Percentiles rank a stretch among this genome's conserved stretches.
Evolutionary conservation across 495 filamentous ascomycete genomes (phyloP).

Genomic region (Neurospora sp.): DNA sequence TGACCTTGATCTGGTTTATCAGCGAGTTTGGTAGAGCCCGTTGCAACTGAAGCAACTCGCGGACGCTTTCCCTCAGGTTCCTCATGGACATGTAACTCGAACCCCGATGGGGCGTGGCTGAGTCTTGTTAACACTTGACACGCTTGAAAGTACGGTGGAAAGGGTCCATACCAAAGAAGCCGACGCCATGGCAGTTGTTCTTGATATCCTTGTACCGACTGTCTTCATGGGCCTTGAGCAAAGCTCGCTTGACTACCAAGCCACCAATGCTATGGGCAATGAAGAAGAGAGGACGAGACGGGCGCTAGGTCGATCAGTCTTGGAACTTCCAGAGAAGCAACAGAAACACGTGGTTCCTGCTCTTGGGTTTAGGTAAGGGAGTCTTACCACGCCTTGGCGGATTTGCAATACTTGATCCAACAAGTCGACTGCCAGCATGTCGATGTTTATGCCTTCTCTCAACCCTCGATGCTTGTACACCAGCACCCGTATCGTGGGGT

Average conservation of each 20-base stretch:
- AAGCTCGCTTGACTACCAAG: constrained; percentile 46
- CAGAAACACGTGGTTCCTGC: not conserved
- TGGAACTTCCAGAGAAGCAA: not conserved
- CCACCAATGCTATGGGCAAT: constrained; percentile 58
- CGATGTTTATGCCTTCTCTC: constrained; percentile 35
- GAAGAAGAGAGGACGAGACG: constrained; percentile 47
- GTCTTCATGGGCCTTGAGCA: constrained; percentile 38
- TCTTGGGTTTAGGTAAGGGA: not conserved
- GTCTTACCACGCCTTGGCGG: constrained; percentile 22
- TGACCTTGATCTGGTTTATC: constrained; percentile 37
- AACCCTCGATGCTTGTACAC: constrained; percentile 45
- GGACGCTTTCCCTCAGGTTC: constrained; percentile 44
- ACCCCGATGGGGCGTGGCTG: constrained; percentile 52
- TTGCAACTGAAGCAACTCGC: constrained; percentile 44
- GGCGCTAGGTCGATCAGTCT: constrained; percentile 2
- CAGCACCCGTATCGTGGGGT: constrained; percentile 39
- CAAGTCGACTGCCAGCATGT: constrained; percentile 39
- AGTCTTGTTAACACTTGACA: constrained; percentile 3
- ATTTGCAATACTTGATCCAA: constrained; percentile 34
- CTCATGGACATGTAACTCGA: constrained; percentile 54
- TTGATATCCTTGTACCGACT: constrained; percentile 30
- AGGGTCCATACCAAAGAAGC: constrained; percentile 41
- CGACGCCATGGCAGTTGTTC: constrained; percentile 50
- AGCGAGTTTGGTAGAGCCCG: constrained; percentile 40
- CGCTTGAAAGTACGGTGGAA: not conserved